Evolutionary conservation across 208 protist species (phyloP).

Genomic region (Crithidia sp.): DNA sequence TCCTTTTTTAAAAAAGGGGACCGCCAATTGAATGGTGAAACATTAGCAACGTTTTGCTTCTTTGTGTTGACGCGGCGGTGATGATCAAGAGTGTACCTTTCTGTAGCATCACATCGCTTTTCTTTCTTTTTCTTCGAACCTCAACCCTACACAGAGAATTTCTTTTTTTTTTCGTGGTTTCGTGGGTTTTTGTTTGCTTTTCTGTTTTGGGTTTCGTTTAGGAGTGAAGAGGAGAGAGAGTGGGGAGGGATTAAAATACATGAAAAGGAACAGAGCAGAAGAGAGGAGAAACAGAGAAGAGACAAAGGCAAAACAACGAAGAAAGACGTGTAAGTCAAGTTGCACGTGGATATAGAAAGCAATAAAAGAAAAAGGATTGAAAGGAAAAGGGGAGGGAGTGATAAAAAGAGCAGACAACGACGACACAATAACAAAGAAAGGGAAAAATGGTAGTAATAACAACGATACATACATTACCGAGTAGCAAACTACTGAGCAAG

Average conservation of each 20-base stretch:
- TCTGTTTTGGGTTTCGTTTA: neutral
- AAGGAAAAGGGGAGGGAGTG: neutral
- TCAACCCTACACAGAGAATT: neutral
- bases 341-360: slow-evolving; percentile 5
- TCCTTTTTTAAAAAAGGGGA: neutral
- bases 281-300: neutral
- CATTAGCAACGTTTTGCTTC: slow-evolving; percentile 17
- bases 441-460: neutral
- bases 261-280: slow-evolving; percentile 4
- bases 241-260: neutral
- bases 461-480: neutral
- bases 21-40: slow-evolving; percentile 13
- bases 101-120: neutral
- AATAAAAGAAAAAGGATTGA: slow-evolving; percentile 11
- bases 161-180: neutral
- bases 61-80: neutral
- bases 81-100: neutral
- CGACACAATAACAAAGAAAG: slow-evolving; percentile 14
- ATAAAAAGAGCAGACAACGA: neutral
- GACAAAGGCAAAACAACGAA: neutral
- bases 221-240: slow-evolving; percentile 6
- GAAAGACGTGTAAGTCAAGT: neutral
- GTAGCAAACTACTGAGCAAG: no score
- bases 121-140: neutral
- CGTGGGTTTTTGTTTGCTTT: neutral